Base-by-base conservation (phyloP, 2,329 filamentous ascomycete species). In the Pseudogymnoascus destructans region DNA sequence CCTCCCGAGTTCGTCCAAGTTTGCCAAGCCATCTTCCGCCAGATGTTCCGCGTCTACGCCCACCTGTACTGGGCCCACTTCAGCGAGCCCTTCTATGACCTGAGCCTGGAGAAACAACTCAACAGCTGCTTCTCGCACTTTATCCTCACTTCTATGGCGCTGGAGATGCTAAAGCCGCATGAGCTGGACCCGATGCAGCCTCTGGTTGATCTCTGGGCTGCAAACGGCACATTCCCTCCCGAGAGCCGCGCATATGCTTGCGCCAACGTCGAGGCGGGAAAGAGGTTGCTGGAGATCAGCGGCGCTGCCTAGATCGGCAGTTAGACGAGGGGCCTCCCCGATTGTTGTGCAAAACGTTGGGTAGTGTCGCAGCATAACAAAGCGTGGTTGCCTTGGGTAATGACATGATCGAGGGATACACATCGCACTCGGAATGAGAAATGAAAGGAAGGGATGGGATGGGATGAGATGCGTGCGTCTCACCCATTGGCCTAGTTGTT, bases 1-100 rank as follows among this genome's bases (percentile, higher is more conserved):
- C 93, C 93, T 2, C 82, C 87, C 63, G 87, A 89, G 64, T 97
- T 96, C 71, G 79, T 92, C 66, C 82, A 86, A 61, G 90, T 95
- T 65, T 93, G 92, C 76, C 90, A 95, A 76, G 86, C 86, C 64
- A 93, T 96, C 67, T 92, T 96, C 76, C 87, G 91, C 66, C 93
- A 96, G 74, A 97, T 98, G 86, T 97, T 98, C 78, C 87, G 93
- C 60, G 92, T 96, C 65, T 98, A 98, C 69, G 86, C 93, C 54
- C 93, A 98, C 73, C 83, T 98, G 61, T 98, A 98, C 77, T 96
- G 95, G 80, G 89, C 91, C 59, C 93, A 98, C 73, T 98, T 89
- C 72, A 75, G 84, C 61, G 86, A 89, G 64, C 87, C 86, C 4
- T 89, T 90, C 72, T 92, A 89, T 73, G 85, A 91, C 70, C 78